A percentile compares a stretch with the other conserved stretches of the same genome.
Evolutionary conservation across 2,329 filamentous ascomycete genomes (phyloP).

Genomic region (Pseudocercospora ulei): DNA sequence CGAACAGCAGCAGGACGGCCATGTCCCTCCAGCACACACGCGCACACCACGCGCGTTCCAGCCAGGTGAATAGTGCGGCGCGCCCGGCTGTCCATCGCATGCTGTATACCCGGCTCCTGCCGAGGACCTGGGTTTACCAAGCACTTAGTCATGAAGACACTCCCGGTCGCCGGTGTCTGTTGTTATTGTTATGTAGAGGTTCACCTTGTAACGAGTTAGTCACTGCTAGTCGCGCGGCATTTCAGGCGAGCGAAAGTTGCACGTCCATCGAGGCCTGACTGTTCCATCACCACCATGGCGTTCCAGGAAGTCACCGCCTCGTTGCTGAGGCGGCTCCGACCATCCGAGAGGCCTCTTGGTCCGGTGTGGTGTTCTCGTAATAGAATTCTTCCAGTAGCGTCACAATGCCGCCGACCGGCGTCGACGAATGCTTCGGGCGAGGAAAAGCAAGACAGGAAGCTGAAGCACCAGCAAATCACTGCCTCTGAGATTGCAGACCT

Average conservation of each 20-base stretch:
- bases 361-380: no score
- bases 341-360: constrained; percentile 18
- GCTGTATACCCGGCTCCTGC: no score
- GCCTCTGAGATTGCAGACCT: constrained; percentile 42
- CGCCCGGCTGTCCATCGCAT: no score
- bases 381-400: no score
- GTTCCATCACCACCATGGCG: constrained; percentile 24
- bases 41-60: constrained; percentile 4
- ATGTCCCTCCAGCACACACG: neutral
- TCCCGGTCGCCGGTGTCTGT: no score
- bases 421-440: constrained; percentile 24
- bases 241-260: neutral
- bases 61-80: no score
- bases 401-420: constrained; percentile 30
- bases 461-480: constrained; percentile 15
- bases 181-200: no score
- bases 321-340: constrained; percentile 27
- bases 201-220: no score
- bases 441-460: neutral
- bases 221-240: neutral
- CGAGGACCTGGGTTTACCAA: no score
- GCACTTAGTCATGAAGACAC: no score
- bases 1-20: neutral
- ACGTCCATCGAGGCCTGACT: neutral
- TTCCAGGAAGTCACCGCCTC: constrained; percentile 30